Base-by-base conservation (phyloP, 495 filamentous ascomycete species). In the Aspergillus carlsbadensis region DNA sequence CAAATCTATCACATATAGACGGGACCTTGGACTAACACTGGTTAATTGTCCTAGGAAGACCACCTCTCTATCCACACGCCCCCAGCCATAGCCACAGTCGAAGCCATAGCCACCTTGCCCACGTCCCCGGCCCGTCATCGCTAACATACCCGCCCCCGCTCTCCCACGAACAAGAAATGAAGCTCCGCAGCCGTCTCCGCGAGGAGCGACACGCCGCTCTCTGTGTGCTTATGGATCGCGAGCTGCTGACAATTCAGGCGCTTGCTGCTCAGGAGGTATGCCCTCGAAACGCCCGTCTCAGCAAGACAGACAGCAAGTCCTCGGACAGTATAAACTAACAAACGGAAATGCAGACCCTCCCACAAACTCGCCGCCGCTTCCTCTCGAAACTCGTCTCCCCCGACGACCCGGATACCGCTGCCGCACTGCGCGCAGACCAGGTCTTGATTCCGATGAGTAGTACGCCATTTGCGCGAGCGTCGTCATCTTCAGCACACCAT, bases 331-430 rank as follows among this genome's bases (percentile, higher is more conserved):
- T 37, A 13, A 14, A 37, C 54, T 53, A 44, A 54, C 24, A 48
- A 48, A 17, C 54, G 14, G 24, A 54, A 45, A 48, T 14, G n/a
- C n/a, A 60, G 70, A 71, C 74, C 53, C 63, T 77, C 56, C 73
- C 74, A 3, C 70, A 74, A 67, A 67, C 71, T 26, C 70, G 71
- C 41, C 70, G 72, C 31, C 68, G 66, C 42, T 75, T 77, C 56
- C 58, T 66, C 35, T 61, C 71, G 2, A 71, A 68, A 45, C 55
- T 75, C 2, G 59, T 77, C 46, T 62, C 69, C 7, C 62, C 69
- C 8, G 64, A 67, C 10, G 65, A 73, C 55, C 61, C 63, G 0
- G 37, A 52, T 8, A 37, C 57, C n/a, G 70, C 70, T 34, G 64
- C 70, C 14, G 60, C 68, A 4, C 58, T 73, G 13, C 66, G 67